A percentile compares a stretch with the other conserved stretches of the same genome.
Conservation (phyloP, 2,329 filamentous ascomycete genomes). For the Arthrobotrys megalospora region DNA sequence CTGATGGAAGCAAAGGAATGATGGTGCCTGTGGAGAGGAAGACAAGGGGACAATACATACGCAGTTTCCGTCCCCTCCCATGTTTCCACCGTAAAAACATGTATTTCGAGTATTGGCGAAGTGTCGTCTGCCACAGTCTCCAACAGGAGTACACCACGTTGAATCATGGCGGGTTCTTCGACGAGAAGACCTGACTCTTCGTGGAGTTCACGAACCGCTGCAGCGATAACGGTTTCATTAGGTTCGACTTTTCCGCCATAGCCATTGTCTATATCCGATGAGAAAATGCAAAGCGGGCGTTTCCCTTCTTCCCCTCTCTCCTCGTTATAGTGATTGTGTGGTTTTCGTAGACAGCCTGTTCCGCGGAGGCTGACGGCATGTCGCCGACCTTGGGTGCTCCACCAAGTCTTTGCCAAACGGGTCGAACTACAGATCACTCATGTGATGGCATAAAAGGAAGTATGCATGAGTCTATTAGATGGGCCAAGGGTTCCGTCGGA, state of each 20-base stretch:
- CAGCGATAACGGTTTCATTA: conserved; percentile 62
- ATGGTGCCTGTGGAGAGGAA: not conserved
- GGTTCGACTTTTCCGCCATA: conserved; percentile 64
- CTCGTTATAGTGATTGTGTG: conserved; percentile 51
- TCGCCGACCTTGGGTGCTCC: conserved; percentile 46
- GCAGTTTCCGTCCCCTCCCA: conserved; percentile 62
- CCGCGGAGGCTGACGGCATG: conserved; percentile 36
- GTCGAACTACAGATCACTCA: conserved; percentile 47
- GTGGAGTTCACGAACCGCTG: conserved; percentile 63
- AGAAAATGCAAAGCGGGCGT: conserved; percentile 32
- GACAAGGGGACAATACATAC: conserved; percentile 58
- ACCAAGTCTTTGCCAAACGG: conserved; percentile 36
- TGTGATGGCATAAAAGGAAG: conserved; percentile 45
- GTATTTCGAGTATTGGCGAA: conserved; percentile 63
- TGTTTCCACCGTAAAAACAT: conserved; percentile 62
- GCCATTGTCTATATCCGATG: conserved; percentile 62
- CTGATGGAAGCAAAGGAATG: conserved; percentile 16
- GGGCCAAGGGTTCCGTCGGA: conserved; percentile 41
- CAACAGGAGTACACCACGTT: conserved; percentile 40
- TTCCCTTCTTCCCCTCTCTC: conserved; percentile 39
- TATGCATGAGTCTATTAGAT: conserved; percentile 46
- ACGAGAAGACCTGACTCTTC: conserved; percentile 55
- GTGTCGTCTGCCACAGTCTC: conserved; percentile 60
- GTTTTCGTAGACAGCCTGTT: conserved; percentile 41
- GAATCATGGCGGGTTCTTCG: conserved; percentile 35